These are phyloP conservation scores for Aspergillus neotritici DNA, from an alignment of 2,329 filamentous ascomycete genomes.

Conservation along the genomic window DNA sequence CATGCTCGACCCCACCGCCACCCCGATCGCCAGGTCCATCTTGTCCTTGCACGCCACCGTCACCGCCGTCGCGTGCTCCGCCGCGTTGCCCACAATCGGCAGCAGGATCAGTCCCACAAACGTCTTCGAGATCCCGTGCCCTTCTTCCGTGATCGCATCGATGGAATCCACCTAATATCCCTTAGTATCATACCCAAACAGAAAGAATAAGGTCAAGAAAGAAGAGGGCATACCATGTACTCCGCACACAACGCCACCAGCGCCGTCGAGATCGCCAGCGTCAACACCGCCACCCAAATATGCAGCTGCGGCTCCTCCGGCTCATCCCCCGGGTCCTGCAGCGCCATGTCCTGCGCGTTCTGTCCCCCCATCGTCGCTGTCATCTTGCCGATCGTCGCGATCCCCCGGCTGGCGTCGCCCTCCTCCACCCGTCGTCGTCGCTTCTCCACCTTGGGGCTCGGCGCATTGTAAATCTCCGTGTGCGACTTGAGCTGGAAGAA, in stretches of 20 bases:
- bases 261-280: slow-evolving; percentile 66
- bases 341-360: slow-evolving; percentile 43
- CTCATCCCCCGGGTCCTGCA: slow-evolving; percentile 61
- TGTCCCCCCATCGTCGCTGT: slow-evolving; percentile 47
- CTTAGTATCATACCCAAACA: neutral
- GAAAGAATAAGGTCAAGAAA: slow-evolving; percentile 1
- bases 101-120: slow-evolving; percentile 61
- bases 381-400: slow-evolving; percentile 51
- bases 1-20: slow-evolving; percentile 60
- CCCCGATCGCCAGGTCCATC: slow-evolving; percentile 63
- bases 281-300: slow-evolving; percentile 64
- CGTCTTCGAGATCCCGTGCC: slow-evolving; percentile 49
- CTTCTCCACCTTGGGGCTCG: slow-evolving; percentile 70
- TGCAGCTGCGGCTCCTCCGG: slow-evolving; percentile 69
- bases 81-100: slow-evolving; percentile 61
- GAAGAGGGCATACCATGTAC: slow-evolving; percentile 48
- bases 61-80: slow-evolving; percentile 60
- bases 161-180: slow-evolving; percentile 48
- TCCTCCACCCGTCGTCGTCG: slow-evolving; percentile 42
- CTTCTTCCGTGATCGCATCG: slow-evolving; percentile 46
- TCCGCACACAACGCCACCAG: slow-evolving; percentile 73
- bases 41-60: slow-evolving; percentile 60
- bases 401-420: slow-evolving; percentile 45
- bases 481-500: slow-evolving; percentile 91
- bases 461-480: slow-evolving; percentile 68